A percentile compares a stretch with the other conserved stretches of the same genome.
Conservation (phyloP, 2,329 filamentous ascomycete genomes). For the Beauveria sp. region DNA sequence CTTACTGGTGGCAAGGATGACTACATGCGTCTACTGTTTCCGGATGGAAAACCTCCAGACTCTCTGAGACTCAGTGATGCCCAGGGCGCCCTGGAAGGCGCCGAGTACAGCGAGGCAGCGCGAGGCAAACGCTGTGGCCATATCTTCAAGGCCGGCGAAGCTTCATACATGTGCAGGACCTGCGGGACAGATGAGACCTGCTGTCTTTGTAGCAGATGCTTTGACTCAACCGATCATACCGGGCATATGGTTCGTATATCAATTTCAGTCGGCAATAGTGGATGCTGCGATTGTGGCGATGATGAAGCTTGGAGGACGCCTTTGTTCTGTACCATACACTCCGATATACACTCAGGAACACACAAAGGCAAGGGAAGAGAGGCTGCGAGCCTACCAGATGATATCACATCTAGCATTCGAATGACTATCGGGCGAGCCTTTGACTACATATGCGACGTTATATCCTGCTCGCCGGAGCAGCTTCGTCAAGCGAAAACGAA, state of each 20-base stretch:
- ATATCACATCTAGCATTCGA: slow-evolving; percentile 68
- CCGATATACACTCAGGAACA: slow-evolving; percentile 43
- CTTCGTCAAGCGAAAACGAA: slow-evolving; percentile 77
- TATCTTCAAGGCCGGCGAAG: slow-evolving; percentile 92
- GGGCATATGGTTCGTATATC: slow-evolving; percentile 87
- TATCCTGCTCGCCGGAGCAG: slow-evolving; percentile 96
- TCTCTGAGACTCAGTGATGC: slow-evolving; percentile 74
- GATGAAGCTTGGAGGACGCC: slow-evolving; percentile 87
- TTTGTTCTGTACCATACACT: slow-evolving; percentile 90
- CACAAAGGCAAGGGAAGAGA: slow-evolving; percentile 56
- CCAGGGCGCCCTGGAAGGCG: slow-evolving; percentile 86
- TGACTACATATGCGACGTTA: slow-evolving; percentile 95
- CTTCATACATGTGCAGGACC: slow-evolving; percentile 88
- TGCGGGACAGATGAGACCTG: slow-evolving; percentile 94
- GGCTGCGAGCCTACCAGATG: slow-evolving; percentile 57
- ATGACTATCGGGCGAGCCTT: slow-evolving; percentile 80
- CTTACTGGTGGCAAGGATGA: slow-evolving; percentile 69
- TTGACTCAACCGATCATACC: slow-evolving; percentile 89
- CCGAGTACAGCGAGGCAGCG: slow-evolving; percentile 88
- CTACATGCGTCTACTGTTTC: slow-evolving; percentile 75
- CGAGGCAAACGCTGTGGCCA: slow-evolving; percentile 92
- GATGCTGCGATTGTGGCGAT: slow-evolving; percentile 96
- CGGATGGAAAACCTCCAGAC: slow-evolving; percentile 57
- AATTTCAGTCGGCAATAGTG: slow-evolving; percentile 83
- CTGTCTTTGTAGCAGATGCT: slow-evolving; percentile 88